Base-by-base conservation (phyloP, 2,329 filamentous ascomycete species). In the Botrytis pseudocinerea region DNA sequence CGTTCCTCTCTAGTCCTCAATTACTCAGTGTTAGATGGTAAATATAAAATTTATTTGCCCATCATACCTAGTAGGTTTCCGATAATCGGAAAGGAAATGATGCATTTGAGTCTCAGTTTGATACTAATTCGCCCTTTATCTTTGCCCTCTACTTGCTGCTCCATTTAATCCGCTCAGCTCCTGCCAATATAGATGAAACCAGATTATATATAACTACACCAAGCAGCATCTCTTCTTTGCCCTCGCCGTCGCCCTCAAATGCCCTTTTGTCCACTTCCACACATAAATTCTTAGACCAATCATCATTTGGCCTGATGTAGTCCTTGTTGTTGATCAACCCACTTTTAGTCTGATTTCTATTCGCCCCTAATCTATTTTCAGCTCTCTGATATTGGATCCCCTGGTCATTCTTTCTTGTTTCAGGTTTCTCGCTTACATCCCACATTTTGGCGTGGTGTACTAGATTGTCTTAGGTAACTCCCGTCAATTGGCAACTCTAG, bases 391-490 rank as follows among this genome's bases (percentile, higher is more conserved):
- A 35, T 35, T 35, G 35, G 42, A 66, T 6, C 18, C 14, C 70
- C 40, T 59, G 40, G 48, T 38, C 28, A 60, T 16, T 12, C 16
- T 51, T 10, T 44, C 42, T 69, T 73, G 71, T 73, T 73, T 73
- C 71, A 73, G 42, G 35, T 73, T 61, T 62, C 44, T 73, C 70
- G 70, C 70, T 71, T 71, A 71, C 70, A 71, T 69, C 71, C 71
- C 71, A 73, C 71, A 73, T 73, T 71, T 40, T 25, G 35, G 65
- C 44, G 38, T 20, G 35, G n/a, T 60, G 38, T n/a, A 57, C 16
- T 25, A 54, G 51, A 28, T 57, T 57, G 51, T 38, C n/a, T 71
- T 71, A 65, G 48, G 46, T 65, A 57, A 59, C 61, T 54, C 38
- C 28, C 46, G 42, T 40, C 51, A 5, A 40, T 40, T 38, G 48